Conservation (phyloP, 805 yeast genomes). For the Monosporozyma siamensis region DNA sequence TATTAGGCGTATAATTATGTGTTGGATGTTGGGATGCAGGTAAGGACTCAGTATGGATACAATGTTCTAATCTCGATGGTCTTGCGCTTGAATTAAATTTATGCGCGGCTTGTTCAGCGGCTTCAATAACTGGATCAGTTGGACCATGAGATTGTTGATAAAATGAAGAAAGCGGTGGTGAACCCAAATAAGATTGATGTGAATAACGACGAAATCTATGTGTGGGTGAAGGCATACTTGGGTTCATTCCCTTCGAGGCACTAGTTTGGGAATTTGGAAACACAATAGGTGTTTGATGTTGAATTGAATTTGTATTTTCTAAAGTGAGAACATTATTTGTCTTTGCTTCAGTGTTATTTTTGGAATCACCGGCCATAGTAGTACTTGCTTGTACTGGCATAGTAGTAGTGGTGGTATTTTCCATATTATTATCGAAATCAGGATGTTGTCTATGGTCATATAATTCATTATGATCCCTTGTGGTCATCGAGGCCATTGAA, state of each 20-base stretch:
- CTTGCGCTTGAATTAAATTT: conserved; percentile 9
- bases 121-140: conserved; percentile 21
- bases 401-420: background rate
- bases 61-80: conserved; percentile 12
- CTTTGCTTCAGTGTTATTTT: no score
- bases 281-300: background rate
- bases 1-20: background rate
- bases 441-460: conserved; percentile 44
- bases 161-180: conserved; percentile 1
- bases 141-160: background rate
- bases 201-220: conserved; percentile 3
- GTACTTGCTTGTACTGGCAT: no score
- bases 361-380: no score
- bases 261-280: background rate
- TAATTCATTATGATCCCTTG: conserved; percentile 32
- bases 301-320: no score
- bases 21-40: background rate
- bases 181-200: background rate
- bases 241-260: background rate
- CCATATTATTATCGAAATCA: conserved; percentile 30
- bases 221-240: background rate
- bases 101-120: conserved; percentile 7
- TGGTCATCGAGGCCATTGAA: conserved; percentile 32
- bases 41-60: background rate
- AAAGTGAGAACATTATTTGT: no score